Conservation (phyloP, 371 early-diverging fungal species). For the Mucor plumbeus region DNA sequence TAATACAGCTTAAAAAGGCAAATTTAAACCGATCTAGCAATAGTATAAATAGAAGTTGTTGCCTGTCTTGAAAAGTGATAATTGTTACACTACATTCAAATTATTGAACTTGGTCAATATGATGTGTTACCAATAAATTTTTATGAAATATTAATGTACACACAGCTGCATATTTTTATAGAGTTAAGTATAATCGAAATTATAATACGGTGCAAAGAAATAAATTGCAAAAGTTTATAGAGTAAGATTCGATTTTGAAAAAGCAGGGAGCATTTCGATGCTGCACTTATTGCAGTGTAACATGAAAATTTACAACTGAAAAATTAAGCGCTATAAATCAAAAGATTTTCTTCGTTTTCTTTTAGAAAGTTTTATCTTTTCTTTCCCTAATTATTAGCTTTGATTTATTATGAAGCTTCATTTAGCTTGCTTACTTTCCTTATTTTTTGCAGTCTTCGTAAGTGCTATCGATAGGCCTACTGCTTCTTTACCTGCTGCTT, state of each 20-base stretch:
- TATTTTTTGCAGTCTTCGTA: neutral
- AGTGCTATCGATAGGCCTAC: conserved; percentile 6
- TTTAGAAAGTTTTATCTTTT: neutral
- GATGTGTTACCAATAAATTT: too few relatives aligned
- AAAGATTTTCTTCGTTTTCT: neutral
- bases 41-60: conserved; percentile 1
- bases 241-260: too few relatives aligned
- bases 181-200: too few relatives aligned
- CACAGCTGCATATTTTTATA: too few relatives aligned
- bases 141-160: too few relatives aligned
- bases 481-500: neutral
- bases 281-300: too few relatives aligned
- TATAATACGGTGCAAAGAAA: too few relatives aligned
- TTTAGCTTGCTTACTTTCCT: neutral
- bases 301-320: too few relatives aligned
- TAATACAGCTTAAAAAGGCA: conserved; percentile 7
- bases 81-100: neutral
- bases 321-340: neutral
- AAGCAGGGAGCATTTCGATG: too few relatives aligned
- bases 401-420: neutral
- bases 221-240: too few relatives aligned
- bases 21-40: conserved; percentile 18
- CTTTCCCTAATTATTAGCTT: neutral
- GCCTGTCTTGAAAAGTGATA: neutral
- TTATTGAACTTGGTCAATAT: neutral